phyloP scores from a whole-genome alignment of 2,329 filamentous ascomycete species.

The Fulvia fulva region DNA sequence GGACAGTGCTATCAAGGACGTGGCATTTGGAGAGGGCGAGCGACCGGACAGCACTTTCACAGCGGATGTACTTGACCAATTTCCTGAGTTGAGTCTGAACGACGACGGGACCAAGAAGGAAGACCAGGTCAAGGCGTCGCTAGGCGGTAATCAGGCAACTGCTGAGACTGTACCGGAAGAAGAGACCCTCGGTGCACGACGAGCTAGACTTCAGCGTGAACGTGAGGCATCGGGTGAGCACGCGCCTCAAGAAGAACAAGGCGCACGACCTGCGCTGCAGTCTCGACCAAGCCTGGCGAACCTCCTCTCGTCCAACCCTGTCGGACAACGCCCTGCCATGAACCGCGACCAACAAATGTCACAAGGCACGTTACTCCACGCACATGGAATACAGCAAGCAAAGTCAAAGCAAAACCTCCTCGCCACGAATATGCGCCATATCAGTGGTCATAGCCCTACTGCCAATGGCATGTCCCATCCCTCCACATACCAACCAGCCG shows the following conservation, averaged over 20 bases:
- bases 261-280: conserved; percentile 36
- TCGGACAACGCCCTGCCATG: conserved; percentile 15
- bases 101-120: conserved; percentile 34
- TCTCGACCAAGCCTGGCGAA: conserved; percentile 54
- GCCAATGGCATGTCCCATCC: conserved; percentile 32
- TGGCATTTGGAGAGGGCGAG: conserved; percentile 28
- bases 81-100: conserved; percentile 51
- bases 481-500: neutral
- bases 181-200: conserved; percentile 75
- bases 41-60: conserved; percentile 59
- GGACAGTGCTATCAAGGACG: conserved; percentile 40
- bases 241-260: conserved; percentile 42
- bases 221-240: conserved; percentile 43
- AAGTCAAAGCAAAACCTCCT: conserved; percentile 35
- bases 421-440: conserved; percentile 32
- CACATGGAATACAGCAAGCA: conserved; percentile 30
- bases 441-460: conserved; percentile 17
- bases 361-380: conserved; percentile 39
- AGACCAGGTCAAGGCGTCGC: conserved; percentile 21
- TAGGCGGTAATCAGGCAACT: conserved; percentile 8
- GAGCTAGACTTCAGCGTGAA: conserved; percentile 68
- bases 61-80: conserved; percentile 62
- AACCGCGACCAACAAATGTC: conserved; percentile 19
- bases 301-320: conserved; percentile 49
- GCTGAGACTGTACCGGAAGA: conserved; percentile 49